Percentiles rank a stretch among this genome's conserved stretches.
phyloP scores from a whole-genome alignment of 306 rosid species.

The Macrotyloma uniflorum region DNA sequence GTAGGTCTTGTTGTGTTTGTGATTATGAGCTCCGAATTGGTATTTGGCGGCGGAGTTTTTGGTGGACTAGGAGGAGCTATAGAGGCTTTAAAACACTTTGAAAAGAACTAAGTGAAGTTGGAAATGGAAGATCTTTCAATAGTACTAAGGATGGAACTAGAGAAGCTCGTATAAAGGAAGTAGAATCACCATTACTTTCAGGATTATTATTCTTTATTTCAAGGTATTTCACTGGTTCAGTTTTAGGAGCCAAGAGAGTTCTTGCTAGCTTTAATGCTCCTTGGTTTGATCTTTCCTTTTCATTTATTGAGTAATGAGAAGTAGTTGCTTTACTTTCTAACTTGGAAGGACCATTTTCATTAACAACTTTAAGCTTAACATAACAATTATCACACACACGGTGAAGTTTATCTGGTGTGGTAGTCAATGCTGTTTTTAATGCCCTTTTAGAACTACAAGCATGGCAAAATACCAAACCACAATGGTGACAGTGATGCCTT shows the following conservation, averaged over 20 bases:
- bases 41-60: constrained; percentile 36
- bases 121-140: constrained; percentile 77
- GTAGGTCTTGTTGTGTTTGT: constrained; percentile 63
- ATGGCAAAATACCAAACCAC: constrained; percentile 60
- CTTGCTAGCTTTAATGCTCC: constrained; percentile 56
- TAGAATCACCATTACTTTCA: constrained; percentile 45
- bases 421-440: constrained; percentile 71
- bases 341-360: constrained; percentile 45
- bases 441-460: constrained; percentile 86
- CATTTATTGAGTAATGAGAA: constrained; percentile 51
- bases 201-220: constrained; percentile 58
- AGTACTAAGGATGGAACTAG: constrained; percentile 67
- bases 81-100: constrained; percentile 59
- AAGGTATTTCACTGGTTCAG: constrained; percentile 68
- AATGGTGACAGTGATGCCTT: constrained; percentile 29
- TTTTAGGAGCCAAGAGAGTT: constrained; percentile 61
- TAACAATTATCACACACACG: constrained; percentile 92
- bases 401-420: constrained; percentile 78
- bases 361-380: constrained; percentile 68
- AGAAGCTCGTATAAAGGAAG: constrained; percentile 62
- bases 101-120: constrained; percentile 63
- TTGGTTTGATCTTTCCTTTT: constrained; percentile 51
- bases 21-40: constrained; percentile 47
- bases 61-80: constrained; percentile 39
- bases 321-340: constrained; percentile 43